Evolutionary conservation across 345 rosid genomes (phyloP), one percentile per base, ranked within the genome.

Genomic region (Syzygium aqueum): DNA sequence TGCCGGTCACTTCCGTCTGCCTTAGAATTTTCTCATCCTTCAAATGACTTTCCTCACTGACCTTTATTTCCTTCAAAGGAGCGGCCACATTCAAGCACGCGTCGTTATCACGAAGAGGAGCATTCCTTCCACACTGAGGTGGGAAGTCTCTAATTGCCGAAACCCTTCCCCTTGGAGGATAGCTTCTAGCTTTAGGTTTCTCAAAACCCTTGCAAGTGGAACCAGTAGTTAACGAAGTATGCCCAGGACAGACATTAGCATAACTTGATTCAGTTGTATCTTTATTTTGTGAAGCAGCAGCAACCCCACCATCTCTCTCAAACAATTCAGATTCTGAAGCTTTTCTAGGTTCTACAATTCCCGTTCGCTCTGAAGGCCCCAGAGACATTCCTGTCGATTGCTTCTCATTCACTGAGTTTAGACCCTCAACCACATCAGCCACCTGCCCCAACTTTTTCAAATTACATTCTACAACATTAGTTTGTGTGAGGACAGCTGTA

Each of bases 81-180:
- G 88, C 51, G 86, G 80, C 43, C 78, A 73, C 86, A 77, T 88
- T 40, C 25, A 19, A 25, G 82, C 59, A 13, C 86, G 52, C 90
- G 84, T 87, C 91, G 84, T 85, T 85, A 22, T 43, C 15, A 86
- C 77, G 65, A 84, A 50, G 19, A 22, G 86, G 84, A 90, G 94
- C 89, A 54, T 90, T 94, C 87, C 90, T 87, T 88, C 95, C 94
- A 83, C 92, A 92, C 49, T 82, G 53, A 19, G 91, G 93, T 86
- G 98, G 94, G 85, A 93, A 96, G 87, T 92, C 92, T 89, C 96
- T 91, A 23, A 90, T 83, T 53, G 93, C 94, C 2, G 90, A 87
- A 87, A 92, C 88, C 67, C 84, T 92, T 92, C 95, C 93, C 86
- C 91, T 89, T 16, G 93, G 91, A 77, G 91, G 93, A 88, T 92